Conservation (phyloP, 2,329 filamentous ascomycete genomes). For the Ophiosphaerella korrae region DNA sequence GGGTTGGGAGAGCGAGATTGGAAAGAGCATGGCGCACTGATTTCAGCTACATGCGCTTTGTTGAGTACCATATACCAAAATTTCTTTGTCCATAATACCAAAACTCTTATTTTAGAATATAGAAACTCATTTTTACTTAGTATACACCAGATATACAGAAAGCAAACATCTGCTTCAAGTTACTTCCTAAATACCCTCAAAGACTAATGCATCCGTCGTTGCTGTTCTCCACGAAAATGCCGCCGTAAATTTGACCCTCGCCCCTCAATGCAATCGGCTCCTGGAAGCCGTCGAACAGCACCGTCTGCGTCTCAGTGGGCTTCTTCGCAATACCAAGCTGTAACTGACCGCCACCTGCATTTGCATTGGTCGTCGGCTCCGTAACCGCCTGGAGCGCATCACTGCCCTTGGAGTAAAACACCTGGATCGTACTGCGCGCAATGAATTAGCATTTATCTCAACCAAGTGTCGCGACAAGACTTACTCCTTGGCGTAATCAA, state of each 20-base stretch:
- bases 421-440: constrained; percentile 26
- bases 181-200: constrained; percentile 3
- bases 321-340: constrained; percentile 38
- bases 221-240: constrained; percentile 39
- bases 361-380: constrained; percentile 21
- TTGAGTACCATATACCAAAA: no score
- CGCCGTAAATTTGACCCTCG: constrained; percentile 38
- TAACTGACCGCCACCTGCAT: constrained; percentile 32
- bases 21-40: constrained; percentile 41
- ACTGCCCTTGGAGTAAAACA: constrained; percentile 27
- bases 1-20: constrained; percentile 78
- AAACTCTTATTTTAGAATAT: no score
- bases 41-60: not conserved
- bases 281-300: constrained; percentile 35
- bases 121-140: not conserved
- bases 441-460: constrained; percentile 2
- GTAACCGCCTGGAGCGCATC: constrained; percentile 20
- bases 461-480: constrained; percentile 1
- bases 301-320: constrained; percentile 33
- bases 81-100: no score
- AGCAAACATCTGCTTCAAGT: not conserved
- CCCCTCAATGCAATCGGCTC: constrained; percentile 18
- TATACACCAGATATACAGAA: not conserved
- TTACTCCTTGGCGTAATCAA: constrained; percentile 30
- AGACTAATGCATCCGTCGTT: constrained; percentile 25